Evolutionary conservation across 805 yeast genomes (phyloP).

Genomic region (Teunomyces tritomae): DNA sequence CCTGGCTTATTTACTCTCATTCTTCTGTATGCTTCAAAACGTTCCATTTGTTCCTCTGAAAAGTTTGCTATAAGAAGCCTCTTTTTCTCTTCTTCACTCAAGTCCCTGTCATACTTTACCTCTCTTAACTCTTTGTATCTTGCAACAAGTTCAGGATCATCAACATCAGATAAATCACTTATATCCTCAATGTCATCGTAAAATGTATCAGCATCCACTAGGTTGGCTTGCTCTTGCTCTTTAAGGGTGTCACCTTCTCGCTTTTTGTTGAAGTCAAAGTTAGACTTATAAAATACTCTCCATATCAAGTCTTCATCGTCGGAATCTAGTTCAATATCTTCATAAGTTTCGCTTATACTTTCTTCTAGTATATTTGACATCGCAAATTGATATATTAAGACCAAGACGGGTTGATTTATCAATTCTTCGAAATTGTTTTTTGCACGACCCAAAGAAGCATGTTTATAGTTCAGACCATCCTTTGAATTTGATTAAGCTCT

Average conservation of each 20-base stretch:
- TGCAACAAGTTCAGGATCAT: constrained; percentile 30
- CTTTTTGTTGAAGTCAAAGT: constrained; percentile 13
- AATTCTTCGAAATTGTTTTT: neutral
- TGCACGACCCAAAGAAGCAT: neutral
- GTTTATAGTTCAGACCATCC: neutral
- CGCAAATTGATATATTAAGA: neutral
- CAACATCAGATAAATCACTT: constrained; percentile 32
- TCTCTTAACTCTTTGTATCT: constrained; percentile 31
- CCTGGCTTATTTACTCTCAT: constrained; percentile 62
- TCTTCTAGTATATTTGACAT: neutral
- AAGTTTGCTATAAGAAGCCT: constrained; percentile 67
- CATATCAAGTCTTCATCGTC: constrained; percentile 46
- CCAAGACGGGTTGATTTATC: no score
- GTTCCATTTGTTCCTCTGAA: constrained; percentile 76
- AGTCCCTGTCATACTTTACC: constrained; percentile 22
- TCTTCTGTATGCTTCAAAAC: constrained; percentile 85
- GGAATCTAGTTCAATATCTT: constrained; percentile 43
- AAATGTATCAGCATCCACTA: constrained; percentile 17
- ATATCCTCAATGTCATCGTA: constrained; percentile 23
- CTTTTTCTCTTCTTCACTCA: constrained; percentile 53
- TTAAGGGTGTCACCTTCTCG: constrained; percentile 4
- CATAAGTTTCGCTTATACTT: constrained; percentile 7
- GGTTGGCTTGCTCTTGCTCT: constrained; percentile 9
- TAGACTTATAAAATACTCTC: constrained; percentile 36
- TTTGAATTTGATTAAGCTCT: neutral